phyloP scores from a whole-genome alignment of 495 filamentous ascomycete species.

The Aspergillus olivimuriae region DNA sequence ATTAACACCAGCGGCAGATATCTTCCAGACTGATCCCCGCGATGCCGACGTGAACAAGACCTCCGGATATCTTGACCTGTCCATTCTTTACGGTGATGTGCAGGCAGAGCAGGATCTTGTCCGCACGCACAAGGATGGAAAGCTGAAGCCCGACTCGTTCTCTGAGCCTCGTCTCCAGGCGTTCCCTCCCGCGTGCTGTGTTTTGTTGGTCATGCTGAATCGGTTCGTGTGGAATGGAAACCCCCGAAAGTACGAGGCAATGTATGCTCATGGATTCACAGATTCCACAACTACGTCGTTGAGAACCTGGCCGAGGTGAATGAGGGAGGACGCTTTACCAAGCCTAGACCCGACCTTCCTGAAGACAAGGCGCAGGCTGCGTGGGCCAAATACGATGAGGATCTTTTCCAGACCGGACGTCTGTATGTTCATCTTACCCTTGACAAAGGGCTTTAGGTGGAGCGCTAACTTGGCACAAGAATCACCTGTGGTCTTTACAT shows the following conservation, averaged over 20 bases:
- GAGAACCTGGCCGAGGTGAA: constrained; percentile 64
- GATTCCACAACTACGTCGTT: constrained; percentile 78
- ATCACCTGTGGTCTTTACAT: constrained; percentile 79
- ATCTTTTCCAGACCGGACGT: constrained; percentile 77
- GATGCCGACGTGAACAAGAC: constrained; percentile 49
- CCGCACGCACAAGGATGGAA: constrained; percentile 50
- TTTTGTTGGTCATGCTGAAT: constrained; percentile 52
- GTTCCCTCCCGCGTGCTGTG: constrained; percentile 51
- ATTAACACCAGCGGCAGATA: constrained; percentile 26
- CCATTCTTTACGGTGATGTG: constrained; percentile 52
- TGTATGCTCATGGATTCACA: too few species aligned
- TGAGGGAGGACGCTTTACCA: constrained; percentile 63
- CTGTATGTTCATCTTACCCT: constrained; percentile 37
- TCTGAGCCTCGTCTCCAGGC: constrained; percentile 49
- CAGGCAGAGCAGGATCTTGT: constrained; percentile 51
- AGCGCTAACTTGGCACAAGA: constrained; percentile 7
- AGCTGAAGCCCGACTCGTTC: constrained; percentile 53
- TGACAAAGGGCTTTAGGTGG: too few species aligned
- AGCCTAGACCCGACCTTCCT: constrained; percentile 41
- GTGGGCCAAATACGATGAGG: constrained; percentile 70
- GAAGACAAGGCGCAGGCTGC: constrained; percentile 50
- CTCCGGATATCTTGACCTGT: constrained; percentile 53
- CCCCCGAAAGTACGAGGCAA: too few species aligned
- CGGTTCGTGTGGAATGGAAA: too few species aligned
- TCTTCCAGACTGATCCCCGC: constrained; percentile 52